Base-by-base conservation (phyloP, 345 rosid species). In the Lumnitzera racemosa region DNA sequence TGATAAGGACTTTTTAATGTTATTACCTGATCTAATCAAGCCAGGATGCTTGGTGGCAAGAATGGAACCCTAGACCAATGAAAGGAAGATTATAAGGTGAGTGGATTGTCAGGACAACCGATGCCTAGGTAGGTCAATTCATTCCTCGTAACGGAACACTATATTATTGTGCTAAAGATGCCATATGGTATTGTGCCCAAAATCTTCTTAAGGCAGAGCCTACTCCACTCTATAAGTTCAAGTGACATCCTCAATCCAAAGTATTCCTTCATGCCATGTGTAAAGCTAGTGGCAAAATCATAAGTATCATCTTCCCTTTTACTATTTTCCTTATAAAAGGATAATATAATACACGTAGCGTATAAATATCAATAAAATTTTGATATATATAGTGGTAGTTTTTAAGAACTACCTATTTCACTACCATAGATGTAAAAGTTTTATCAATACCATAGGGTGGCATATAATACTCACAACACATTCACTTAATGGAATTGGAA, bases 81-180 rank as follows among this genome's bases (percentile, higher is more conserved):
- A 83, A 69, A 78, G 98, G 69, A 91, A 89, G 71, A 86, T 92
- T 36, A 83, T 92, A 5, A 97, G 96, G 0, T 63, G 94, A 73
- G 95, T 89, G 4, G 71, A 62, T 25, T 92, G 98, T 55, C 77
- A 86, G n/a, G 73, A 88, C 14, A 91, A 1, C 89, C 96, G 0
- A 83, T 94, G 0, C 87, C 98, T 0, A 97, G 97, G 5, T 92
- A 97, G 98, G 98, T 92, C 53, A 97, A 92, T 46, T 92, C 97
- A 2, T 92, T 92, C 76, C 86, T 97, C 14, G 90, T 89, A 62
- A 92, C 99, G 0, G 91, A 89, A 58, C 82, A 89, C 51, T 92
- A 85, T 53, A 66, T 92, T 11, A 64, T 89, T 24, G 84, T 89
- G 61, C 99, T 97, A 3, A 97, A 92, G 71, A 92, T 92, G 99